Evolutionary conservation across 2,329 filamentous ascomycete species (phyloP).

Genomic region (Penicillium thymicola): DNA sequence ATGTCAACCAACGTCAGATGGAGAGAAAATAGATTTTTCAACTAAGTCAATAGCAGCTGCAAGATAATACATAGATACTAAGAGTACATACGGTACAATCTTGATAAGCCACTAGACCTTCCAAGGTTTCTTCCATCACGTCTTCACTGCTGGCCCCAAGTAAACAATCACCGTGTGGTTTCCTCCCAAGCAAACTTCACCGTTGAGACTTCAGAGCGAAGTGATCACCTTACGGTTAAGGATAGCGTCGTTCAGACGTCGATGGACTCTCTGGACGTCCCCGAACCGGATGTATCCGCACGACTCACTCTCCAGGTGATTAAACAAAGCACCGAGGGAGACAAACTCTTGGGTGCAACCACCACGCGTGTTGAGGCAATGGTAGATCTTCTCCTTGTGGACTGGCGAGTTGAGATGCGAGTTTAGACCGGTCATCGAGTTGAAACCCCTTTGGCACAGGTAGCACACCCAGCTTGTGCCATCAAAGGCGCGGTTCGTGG

Average conservation of each 20-base stretch:
- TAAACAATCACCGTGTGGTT: neutral
- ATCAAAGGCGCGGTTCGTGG: constrained; percentile 47
- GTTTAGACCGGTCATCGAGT: constrained; percentile 38
- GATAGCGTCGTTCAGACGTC: neutral
- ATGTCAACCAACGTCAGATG: too few relatives aligned
- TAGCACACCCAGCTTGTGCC: constrained; percentile 51
- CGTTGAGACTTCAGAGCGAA: neutral
- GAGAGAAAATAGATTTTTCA: too few relatives aligned
- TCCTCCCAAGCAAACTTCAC: neutral
- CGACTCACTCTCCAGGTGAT: constrained; percentile 46
- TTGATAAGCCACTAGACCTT: too few relatives aligned
- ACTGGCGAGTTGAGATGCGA: constrained; percentile 54
- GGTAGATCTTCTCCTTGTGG: constrained; percentile 41
- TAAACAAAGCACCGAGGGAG: constrained; percentile 41
- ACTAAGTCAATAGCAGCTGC: too few relatives aligned
- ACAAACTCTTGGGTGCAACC: constrained; percentile 38
- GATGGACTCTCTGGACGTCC: constrained; percentile 30
- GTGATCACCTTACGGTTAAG: neutral
- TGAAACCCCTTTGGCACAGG: constrained; percentile 51
- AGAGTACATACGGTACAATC: too few relatives aligned
- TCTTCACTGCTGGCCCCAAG: too few relatives aligned
- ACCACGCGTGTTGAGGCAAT: constrained; percentile 38
- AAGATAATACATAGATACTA: too few relatives aligned
- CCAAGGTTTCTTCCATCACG: too few relatives aligned
- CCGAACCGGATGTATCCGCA: constrained; percentile 43